Conservation (phyloP, 83 land plant genomes). For the Larix sibirica region DNA sequence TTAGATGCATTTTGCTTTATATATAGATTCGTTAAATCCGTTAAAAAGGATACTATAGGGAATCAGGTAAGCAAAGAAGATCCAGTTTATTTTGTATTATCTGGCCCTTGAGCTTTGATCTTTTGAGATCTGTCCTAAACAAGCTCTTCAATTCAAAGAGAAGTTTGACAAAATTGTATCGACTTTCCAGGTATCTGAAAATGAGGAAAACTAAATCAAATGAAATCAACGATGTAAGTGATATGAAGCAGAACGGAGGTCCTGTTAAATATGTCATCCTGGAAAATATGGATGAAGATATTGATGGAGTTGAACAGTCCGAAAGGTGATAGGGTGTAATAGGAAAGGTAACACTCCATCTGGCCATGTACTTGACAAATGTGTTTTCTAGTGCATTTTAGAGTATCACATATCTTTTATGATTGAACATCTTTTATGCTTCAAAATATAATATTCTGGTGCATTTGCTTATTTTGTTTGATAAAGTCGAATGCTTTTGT, state of each 20-base stretch:
- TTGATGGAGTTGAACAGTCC: neutral
- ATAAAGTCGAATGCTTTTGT: neutral
- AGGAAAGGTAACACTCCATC: neutral
- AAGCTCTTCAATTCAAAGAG: neutral
- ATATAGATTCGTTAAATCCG: too few relatives aligned
- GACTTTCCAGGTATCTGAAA: conserved; percentile 7
- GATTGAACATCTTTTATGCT: neutral
- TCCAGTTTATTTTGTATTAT: neutral
- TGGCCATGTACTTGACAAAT: neutral
- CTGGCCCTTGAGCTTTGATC: neutral
- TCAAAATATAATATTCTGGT: neutral
- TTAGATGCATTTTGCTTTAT: neutral
- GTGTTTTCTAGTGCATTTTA: neutral
- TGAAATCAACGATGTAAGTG: neutral
- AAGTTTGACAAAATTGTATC: conserved; percentile 3
- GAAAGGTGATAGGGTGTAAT: neutral
- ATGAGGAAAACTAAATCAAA: conserved; percentile 2
- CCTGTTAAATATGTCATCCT: conserved; percentile 15
- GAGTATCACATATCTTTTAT: neutral
- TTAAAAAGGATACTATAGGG: neutral
- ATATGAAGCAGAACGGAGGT: conserved; percentile 8
- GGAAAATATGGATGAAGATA: conserved; percentile 14
- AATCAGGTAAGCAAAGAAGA: neutral
- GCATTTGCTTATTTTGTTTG: neutral
- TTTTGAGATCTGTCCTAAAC: too few relatives aligned